Conservation (phyloP, 2,329 filamentous ascomycete species). For the Davidsoniella neocaledoniae region DNA sequence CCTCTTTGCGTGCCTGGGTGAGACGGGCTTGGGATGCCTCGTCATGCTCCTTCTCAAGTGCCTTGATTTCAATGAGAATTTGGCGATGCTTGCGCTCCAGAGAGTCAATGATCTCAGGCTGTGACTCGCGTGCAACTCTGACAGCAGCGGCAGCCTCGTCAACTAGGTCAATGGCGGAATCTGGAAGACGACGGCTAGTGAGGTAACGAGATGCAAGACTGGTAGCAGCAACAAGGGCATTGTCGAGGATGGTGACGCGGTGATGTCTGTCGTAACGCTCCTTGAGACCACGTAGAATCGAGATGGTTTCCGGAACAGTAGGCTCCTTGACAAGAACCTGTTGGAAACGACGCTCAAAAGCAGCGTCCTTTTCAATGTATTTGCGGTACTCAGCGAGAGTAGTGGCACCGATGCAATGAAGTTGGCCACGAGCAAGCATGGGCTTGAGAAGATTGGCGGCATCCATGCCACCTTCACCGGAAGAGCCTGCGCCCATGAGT, state of each 20-base stretch:
- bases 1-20: constrained; percentile 69
- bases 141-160: constrained; percentile 97
- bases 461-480: constrained; percentile 95
- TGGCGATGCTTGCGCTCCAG: constrained; percentile 81
- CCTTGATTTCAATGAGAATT: constrained; percentile 93
- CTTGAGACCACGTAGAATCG: constrained; percentile 94
- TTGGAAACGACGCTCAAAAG: constrained; percentile 96
- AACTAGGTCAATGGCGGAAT: constrained; percentile 91
- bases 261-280: constrained; percentile 98
- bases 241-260: constrained; percentile 90
- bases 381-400: constrained; percentile 93
- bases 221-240: constrained; percentile 80
- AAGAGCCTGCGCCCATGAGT: constrained; percentile 90
- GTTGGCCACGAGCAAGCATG: constrained; percentile 88
- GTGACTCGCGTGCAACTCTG: constrained; percentile 83
- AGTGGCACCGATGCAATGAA: constrained; percentile 96
- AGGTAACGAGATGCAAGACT: constrained; percentile 86
- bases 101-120: constrained; percentile 89
- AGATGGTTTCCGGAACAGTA: constrained; percentile 73
- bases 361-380: constrained; percentile 96
- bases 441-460: constrained; percentile 95
- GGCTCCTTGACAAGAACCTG: constrained; percentile 96
- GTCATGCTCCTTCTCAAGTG: constrained; percentile 83
- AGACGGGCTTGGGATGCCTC: constrained; percentile 78
- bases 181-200: constrained; percentile 75